These are phyloP conservation scores for Hyphopichia wangnamkhiaoensis DNA, from an alignment of 1,139 yeast genomes.

Conservation along the genomic window DNA sequence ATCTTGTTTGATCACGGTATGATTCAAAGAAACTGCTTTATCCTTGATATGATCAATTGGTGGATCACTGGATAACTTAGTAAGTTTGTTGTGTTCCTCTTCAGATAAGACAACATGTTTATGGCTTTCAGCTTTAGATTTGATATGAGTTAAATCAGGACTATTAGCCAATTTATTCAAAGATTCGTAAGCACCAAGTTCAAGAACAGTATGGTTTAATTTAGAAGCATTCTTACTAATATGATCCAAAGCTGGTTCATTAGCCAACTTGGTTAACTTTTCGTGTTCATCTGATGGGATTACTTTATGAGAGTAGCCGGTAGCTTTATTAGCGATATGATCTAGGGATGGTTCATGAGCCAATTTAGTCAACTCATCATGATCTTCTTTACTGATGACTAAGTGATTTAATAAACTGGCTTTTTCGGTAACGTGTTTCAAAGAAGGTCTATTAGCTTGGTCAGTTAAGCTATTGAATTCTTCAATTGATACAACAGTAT, in stretches of 20 bases:
- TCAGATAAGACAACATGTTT: neutral
- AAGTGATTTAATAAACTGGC: conserved; percentile 7
- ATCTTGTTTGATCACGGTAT: conserved; percentile 4
- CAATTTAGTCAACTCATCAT: conserved; percentile 12
- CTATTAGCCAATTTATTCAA: conserved; percentile 12
- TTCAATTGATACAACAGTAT: conserved; percentile 11
- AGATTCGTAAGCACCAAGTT: conserved; percentile 4
- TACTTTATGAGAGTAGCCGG: conserved; percentile 17
- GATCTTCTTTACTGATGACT: conserved; percentile 2
- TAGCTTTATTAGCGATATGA: conserved; percentile 15
- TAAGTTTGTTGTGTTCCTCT: conserved; percentile 3
- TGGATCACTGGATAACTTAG: conserved; percentile 32
- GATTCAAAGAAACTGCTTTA: neutral
- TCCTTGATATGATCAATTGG: conserved; percentile 12
- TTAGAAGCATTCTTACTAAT: conserved; percentile 24
- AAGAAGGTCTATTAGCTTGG: conserved; percentile 13
- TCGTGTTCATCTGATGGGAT: conserved; percentile 17
- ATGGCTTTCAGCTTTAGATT: conserved; percentile 14
- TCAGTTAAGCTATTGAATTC: conserved; percentile 14
- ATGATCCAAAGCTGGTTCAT: conserved; percentile 28
- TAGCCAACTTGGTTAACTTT: conserved; percentile 14
- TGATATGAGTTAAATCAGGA: conserved; percentile 23
- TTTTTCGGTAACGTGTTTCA: conserved; percentile 14
- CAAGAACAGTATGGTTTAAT: conserved; percentile 11
- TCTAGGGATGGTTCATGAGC: conserved; percentile 12